Percentiles rank a stretch among this genome's conserved stretches.
Conservation (phyloP, 176 grass and related monocot genomes). For the Poa pratensis region DNA sequence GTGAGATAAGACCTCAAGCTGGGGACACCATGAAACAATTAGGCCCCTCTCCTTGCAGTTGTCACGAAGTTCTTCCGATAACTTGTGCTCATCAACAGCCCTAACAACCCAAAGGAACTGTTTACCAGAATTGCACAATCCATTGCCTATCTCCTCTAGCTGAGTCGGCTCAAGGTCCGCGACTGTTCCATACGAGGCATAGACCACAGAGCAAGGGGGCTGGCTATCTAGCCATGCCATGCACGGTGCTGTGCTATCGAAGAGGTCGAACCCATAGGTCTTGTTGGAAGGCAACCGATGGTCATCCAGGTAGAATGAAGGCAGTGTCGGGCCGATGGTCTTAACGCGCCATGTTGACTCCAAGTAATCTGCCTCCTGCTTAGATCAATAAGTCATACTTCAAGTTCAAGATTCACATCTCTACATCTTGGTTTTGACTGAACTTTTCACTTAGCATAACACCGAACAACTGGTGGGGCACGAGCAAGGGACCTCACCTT, state of each 20-base stretch:
- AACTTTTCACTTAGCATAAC: background rate
- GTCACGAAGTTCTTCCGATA: background rate
- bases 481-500: background rate
- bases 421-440: background rate
- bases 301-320: conserved; percentile 6
- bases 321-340: conserved; percentile 31
- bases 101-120: background rate
- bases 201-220: background rate
- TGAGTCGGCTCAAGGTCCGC: background rate
- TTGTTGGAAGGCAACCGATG: conserved; percentile 9
- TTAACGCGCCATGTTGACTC: conserved; percentile 14
- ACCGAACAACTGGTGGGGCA: background rate
- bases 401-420: background rate
- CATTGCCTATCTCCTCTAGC: background rate
- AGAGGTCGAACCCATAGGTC: conserved; percentile 10
- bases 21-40: background rate
- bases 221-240: conserved; percentile 6
- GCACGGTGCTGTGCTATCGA: background rate
- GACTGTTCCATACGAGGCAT: background rate
- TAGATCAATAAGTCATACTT: background rate
- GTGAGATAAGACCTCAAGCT: conserved; percentile 17
- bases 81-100: background rate
- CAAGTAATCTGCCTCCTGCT: conserved; percentile 46
- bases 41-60: background rate
- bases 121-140: background rate